These are phyloP conservation scores for Lyophyllum shimeji DNA, from an alignment of 768 basidiomycete genomes.

Conservation along the genomic window DNA sequence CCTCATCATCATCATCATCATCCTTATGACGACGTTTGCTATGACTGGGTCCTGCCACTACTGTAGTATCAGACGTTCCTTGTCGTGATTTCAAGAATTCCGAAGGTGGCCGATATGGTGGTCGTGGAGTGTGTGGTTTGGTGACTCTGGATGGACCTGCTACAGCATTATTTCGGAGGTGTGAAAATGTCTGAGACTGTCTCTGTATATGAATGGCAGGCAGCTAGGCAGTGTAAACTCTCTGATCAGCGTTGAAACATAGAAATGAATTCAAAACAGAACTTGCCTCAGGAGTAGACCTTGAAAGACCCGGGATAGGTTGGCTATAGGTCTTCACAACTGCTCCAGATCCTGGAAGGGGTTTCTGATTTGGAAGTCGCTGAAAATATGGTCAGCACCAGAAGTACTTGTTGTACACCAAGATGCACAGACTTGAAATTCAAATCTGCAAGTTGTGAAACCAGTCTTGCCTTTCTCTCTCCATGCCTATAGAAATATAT, in stretches of 20 bases:
- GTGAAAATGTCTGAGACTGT: not conserved
- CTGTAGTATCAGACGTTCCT: not conserved
- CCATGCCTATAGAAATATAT: constrained; percentile 12
- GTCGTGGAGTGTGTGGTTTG: not conserved
- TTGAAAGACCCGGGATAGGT: not conserved
- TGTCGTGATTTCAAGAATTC: constrained; percentile 1
- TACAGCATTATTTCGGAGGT: not conserved
- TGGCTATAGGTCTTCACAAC: not conserved
- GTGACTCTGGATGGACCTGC: not conserved
- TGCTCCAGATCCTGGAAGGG: constrained; percentile 1
- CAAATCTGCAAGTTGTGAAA: constrained; percentile 23
- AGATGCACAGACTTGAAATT: constrained; percentile 14
- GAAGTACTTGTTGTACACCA: not conserved
- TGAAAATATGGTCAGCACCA: not conserved
- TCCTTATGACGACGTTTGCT: not conserved
- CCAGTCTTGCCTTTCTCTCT: constrained; percentile 18
- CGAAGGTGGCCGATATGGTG: constrained; percentile 11
- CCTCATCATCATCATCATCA: not conserved
- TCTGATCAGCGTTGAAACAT: not conserved
- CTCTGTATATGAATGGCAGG: not conserved
- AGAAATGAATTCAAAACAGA: not conserved
- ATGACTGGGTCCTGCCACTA: not conserved
- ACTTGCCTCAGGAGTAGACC: not conserved
- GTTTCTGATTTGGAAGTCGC: constrained; percentile 6
- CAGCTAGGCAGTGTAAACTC: not conserved